phyloP scores from a whole-genome alignment of 192 early-diverging fungal species.

The Rhizophlyctis rosea region DNA sequence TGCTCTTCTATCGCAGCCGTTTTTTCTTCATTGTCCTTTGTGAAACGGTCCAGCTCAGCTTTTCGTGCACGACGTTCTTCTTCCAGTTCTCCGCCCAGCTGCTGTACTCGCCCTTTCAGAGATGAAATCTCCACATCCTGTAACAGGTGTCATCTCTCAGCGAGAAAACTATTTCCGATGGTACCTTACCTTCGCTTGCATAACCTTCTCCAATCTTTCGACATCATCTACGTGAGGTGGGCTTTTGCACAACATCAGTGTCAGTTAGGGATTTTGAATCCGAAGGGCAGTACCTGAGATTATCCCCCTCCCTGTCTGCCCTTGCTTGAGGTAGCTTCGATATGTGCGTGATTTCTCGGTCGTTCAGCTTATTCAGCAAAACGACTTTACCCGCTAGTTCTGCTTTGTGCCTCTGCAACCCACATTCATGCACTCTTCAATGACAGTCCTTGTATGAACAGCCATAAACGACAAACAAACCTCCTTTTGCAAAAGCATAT shows the following conservation, averaged over 20 bases:
- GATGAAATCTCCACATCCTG: conserved; percentile 9
- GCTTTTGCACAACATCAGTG: neutral
- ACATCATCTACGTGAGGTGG: neutral
- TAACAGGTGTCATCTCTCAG: no score
- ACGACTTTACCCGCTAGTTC: conserved; percentile 19
- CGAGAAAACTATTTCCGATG: no score
- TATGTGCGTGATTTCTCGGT: conserved; percentile 27
- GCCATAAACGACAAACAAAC: conserved; percentile 4
- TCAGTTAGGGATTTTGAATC: neutral
- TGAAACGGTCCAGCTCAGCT: conserved; percentile 17
- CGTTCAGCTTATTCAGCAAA: conserved; percentile 25
- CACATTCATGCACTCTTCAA: no score
- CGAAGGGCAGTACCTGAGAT: no score
- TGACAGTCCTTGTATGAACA: neutral
- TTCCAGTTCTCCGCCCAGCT: conserved; percentile 12
- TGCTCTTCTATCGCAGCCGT: conserved; percentile 17
- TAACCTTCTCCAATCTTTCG: neutral
- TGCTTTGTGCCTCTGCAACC: conserved; percentile 3
- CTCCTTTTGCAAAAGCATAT: conserved; percentile 21
- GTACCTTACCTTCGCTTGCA: conserved; percentile 18
- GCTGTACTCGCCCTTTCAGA: conserved; percentile 5
- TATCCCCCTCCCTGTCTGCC: no score
- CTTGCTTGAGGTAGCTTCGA: conserved; percentile 12
- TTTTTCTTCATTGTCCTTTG: conserved; percentile 21
- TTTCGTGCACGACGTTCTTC: conserved; percentile 10